Percentiles rank a stretch among this genome's conserved stretches.
phyloP scores from a whole-genome alignment of 2,329 filamentous ascomycete species.

The Penicillium fuscoglaucum region DNA sequence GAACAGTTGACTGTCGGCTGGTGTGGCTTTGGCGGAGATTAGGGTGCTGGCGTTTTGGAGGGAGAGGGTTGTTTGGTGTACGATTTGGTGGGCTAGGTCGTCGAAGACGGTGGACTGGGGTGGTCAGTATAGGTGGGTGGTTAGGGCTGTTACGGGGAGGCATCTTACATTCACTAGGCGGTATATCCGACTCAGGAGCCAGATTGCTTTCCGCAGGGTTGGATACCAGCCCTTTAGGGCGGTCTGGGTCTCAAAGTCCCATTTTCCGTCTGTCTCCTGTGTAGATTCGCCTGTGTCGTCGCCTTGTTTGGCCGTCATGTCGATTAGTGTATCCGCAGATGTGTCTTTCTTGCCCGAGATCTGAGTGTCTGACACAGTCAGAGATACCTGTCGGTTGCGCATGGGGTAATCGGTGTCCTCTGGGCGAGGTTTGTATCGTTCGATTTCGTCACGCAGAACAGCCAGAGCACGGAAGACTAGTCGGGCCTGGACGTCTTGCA shows the following conservation, averaged over 20 bases:
- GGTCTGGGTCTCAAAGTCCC: slow-evolving; percentile 58
- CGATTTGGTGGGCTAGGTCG: slow-evolving; percentile 75
- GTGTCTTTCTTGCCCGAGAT: slow-evolving; percentile 57
- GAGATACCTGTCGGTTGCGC: slow-evolving; percentile 47
- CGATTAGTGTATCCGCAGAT: slow-evolving; percentile 40
- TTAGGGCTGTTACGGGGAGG: neutral
- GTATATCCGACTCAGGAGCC: slow-evolving; percentile 68
- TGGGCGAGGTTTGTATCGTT: slow-evolving; percentile 63
- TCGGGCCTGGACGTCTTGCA: slow-evolving; percentile 68
- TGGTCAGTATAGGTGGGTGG: slow-evolving; percentile 15
- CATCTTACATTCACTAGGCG: slow-evolving; percentile 62
- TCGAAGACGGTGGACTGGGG: slow-evolving; percentile 65
- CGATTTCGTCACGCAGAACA: slow-evolving; percentile 65
- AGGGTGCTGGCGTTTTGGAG: slow-evolving; percentile 73
- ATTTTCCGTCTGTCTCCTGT: slow-evolving; percentile 48
- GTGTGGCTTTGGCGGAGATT: slow-evolving; percentile 63
- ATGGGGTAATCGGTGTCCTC: slow-evolving; percentile 66
- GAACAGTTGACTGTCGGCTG: slow-evolving; percentile 80
- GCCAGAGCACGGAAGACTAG: slow-evolving; percentile 66
- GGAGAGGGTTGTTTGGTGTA: slow-evolving; percentile 84
- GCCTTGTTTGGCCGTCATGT: slow-evolving; percentile 48
- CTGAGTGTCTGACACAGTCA: slow-evolving; percentile 45
- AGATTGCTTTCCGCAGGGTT: slow-evolving; percentile 66
- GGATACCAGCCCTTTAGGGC: slow-evolving; percentile 65
- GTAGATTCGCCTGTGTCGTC: slow-evolving; percentile 53